These are phyloP conservation scores for Epichloe sylvatica DNA, from an alignment of 2,329 filamentous ascomycete species.

Conservation along the genomic window DNA sequence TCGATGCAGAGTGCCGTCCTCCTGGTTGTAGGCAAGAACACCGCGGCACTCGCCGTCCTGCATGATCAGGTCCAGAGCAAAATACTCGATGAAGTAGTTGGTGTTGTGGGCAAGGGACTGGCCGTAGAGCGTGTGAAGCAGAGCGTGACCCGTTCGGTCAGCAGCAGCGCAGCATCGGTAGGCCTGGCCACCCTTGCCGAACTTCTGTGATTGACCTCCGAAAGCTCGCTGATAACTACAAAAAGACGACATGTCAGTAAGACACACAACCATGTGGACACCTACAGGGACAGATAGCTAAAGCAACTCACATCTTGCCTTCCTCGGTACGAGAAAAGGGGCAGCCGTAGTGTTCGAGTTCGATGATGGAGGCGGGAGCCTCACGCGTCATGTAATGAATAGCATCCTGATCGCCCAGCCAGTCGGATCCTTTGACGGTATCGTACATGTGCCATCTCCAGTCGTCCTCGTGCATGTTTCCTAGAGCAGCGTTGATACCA, in stretches of 20 bases:
- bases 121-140: conserved; percentile 96
- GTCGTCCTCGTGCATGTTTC: conserved; percentile 96
- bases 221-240: conserved; percentile 89
- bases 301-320: conserved; percentile 65
- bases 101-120: conserved; percentile 96
- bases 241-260: background rate
- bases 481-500: conserved; percentile 76
- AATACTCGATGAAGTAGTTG: conserved; percentile 99
- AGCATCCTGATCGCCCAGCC: conserved; percentile 92
- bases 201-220: conserved; percentile 92
- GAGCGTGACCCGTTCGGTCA: conserved; percentile 91
- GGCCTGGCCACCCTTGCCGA: conserved; percentile 90
- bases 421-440: conserved; percentile 94
- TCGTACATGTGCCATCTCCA: conserved; percentile 99
- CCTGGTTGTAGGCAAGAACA: conserved; percentile 95
- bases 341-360: conserved; percentile 94
- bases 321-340: conserved; percentile 94
- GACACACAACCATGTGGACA: background rate
- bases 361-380: conserved; percentile 79
- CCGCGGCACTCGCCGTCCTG: conserved; percentile 92
- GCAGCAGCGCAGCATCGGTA: conserved; percentile 95
- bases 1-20: conserved; percentile 93
- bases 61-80: conserved; percentile 94
- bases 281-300: no score
- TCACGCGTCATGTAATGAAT: conserved; percentile 99